A percentile compares a stretch with the other conserved stretches of the same genome.
These are phyloP conservation scores for Cunninghamia lanceolata DNA, from an alignment of 75 land plant species.

Conservation along the genomic window DNA sequence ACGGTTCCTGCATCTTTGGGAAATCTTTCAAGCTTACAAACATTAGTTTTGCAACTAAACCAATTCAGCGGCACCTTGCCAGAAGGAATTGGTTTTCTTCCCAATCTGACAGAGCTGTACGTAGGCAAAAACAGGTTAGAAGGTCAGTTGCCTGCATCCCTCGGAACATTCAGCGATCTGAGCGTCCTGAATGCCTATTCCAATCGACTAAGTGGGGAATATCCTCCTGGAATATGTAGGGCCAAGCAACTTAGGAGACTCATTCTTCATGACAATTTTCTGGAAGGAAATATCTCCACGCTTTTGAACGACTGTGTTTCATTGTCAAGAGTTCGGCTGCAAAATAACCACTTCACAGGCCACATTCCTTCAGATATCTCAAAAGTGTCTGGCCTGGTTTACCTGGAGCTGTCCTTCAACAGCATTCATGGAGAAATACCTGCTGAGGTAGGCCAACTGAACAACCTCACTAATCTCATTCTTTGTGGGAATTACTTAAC, in stretches of 20 bases:
- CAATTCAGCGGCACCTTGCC: no score
- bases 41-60: no score
- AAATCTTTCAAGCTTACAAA: neutral
- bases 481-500: conserved; percentile 23
- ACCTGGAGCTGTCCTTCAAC: conserved; percentile 24
- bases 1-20: conserved; percentile 25
- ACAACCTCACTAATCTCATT: no score
- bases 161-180: no score
- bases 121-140: no score
- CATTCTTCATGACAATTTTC: neutral
- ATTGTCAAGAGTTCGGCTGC: neutral
- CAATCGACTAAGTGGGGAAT: no score
- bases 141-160: no score
- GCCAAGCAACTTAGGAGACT: neutral
- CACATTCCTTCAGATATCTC: conserved; percentile 47
- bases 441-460: no score
- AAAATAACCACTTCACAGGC: conserved; percentile 25
- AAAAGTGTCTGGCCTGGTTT: conserved; percentile 19
- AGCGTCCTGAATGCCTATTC: no score
- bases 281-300: neutral
- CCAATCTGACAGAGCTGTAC: no score
- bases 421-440: conserved; percentile 33
- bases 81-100: no score
- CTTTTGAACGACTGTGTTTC: neutral
- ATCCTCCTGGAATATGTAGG: neutral